A percentile compares a stretch with the other conserved stretches of the same genome.
These are phyloP conservation scores for Aspergillus cristatus DNA, from an alignment of 495 filamentous ascomycete genomes.

Conservation along the genomic window DNA sequence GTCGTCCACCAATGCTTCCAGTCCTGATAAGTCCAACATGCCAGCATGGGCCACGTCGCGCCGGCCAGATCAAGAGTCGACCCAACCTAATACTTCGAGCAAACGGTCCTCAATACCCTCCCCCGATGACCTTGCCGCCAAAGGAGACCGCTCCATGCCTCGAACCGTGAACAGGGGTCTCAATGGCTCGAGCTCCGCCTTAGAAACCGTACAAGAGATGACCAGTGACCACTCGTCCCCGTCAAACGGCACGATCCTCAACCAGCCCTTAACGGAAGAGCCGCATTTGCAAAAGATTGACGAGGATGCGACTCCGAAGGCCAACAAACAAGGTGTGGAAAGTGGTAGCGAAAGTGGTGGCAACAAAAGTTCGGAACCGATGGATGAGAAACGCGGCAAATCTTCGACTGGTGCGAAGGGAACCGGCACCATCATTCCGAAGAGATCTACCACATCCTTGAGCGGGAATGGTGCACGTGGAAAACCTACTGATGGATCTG, in stretches of 20 bases:
- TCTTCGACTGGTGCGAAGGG: conserved; percentile 15
- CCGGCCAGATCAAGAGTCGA: conserved; percentile 29
- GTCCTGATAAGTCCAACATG: conserved; percentile 54
- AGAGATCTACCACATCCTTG: conserved; percentile 41
- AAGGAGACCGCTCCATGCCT: conserved; percentile 25
- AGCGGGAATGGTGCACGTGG: conserved; percentile 34
- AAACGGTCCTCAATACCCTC: conserved; percentile 24
- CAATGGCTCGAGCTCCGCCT: conserved; percentile 55
- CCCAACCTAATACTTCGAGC: conserved; percentile 33
- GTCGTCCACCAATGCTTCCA: conserved; percentile 46
- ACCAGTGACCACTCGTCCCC: conserved; percentile 73
- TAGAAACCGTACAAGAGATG: conserved; percentile 89
- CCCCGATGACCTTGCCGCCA: conserved; percentile 22
- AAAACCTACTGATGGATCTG: conserved; percentile 62
- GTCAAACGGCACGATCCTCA: conserved; percentile 37
- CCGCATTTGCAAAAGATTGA: conserved; percentile 28
- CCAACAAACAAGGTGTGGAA: conserved; percentile 25
- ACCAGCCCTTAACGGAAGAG: conserved; percentile 21
- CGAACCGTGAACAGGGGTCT: conserved; percentile 46
- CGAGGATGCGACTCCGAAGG: conserved; percentile 31
- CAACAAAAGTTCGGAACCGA: conserved; percentile 31
- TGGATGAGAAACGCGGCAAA: conserved; percentile 26
- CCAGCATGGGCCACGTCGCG: conserved; percentile 50
- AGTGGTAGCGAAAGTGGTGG: conserved; percentile 45
- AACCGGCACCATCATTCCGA: conserved; percentile 29